A percentile compares a stretch with the other conserved stretches of the same genome.
Evolutionary conservation across 139 green algal species (phyloP).

Genomic region (Pleodorina starrii): DNA sequence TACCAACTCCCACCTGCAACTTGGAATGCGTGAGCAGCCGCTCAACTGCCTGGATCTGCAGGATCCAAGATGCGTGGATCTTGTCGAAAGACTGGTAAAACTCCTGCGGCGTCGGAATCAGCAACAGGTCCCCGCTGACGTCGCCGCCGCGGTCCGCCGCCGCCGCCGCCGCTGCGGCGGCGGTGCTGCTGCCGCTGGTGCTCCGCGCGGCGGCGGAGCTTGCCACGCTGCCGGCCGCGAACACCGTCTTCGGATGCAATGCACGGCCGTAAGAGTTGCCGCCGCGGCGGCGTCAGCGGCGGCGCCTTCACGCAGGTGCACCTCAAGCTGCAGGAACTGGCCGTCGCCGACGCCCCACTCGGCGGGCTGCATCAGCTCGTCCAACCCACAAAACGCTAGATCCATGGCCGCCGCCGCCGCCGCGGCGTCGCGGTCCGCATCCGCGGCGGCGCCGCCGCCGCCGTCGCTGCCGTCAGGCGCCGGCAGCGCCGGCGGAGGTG

Average conservation of each 20-base stretch:
- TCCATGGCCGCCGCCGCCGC: neutral
- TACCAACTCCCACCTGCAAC: slow-evolving; percentile 56
- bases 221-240: neutral
- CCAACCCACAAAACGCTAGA: neutral
- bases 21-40: slow-evolving; percentile 63
- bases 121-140: slow-evolving; percentile 46
- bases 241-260: neutral
- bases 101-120: slow-evolving; percentile 50
- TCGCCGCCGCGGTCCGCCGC: neutral
- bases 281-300: neutral
- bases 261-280: neutral
- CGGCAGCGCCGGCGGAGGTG: neutral
- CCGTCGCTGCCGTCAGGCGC: neutral
- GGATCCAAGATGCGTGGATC: slow-evolving; percentile 54
- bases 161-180: neutral
- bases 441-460: neutral
- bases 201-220: neutral
- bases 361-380: neutral
- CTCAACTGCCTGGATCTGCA: slow-evolving; percentile 54
- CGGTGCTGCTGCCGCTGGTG: neutral
- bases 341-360: slow-evolving; percentile 34
- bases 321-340: slow-evolving; percentile 14
- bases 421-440: neutral
- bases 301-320: neutral
- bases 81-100: slow-evolving; percentile 45